phyloP scores from a whole-genome alignment of 805 yeast genomes.

The Hanseniaspora pseudoguilliermondii region DNA sequence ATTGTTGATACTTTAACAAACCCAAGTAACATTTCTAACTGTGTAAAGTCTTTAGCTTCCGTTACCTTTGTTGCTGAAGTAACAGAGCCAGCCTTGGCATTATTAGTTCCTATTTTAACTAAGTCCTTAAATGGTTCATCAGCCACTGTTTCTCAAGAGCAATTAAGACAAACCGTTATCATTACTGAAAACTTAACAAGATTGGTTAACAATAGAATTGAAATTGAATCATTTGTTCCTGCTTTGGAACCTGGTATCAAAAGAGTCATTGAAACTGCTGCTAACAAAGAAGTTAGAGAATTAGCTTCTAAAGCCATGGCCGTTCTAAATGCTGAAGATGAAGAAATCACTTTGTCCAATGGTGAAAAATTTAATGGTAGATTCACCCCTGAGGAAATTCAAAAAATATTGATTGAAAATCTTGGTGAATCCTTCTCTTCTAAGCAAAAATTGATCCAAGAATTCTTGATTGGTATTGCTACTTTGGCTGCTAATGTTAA shows the following conservation, averaged over 20 bases:
- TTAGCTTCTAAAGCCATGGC: conserved; percentile 74
- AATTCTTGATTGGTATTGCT: conserved; percentile 42
- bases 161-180: conserved; percentile 89
- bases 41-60: conserved; percentile 77
- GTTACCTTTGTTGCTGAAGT: conserved; percentile 98
- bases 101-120: conserved; percentile 82
- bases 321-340: conserved; percentile 73
- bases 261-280: conserved; percentile 78
- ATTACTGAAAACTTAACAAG: conserved; percentile 93
- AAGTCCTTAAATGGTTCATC: conserved; percentile 75
- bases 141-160: conserved; percentile 57
- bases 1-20: conserved; percentile 83
- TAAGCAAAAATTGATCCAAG: conserved; percentile 29
- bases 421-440: conserved; percentile 24
- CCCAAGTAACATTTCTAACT: conserved; percentile 75
- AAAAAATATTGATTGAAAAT: conserved; percentile 25
- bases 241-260: conserved; percentile 80
- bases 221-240: conserved; percentile 80
- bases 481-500: conserved; percentile 59
- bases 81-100: conserved; percentile 84
- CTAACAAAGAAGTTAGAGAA: conserved; percentile 92
- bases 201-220: conserved; percentile 83
- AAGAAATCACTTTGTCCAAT: conserved; percentile 31
- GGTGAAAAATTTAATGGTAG: conserved; percentile 63
- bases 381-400: conserved; percentile 44